These are phyloP conservation scores for Phoma sp. DNA, from an alignment of 2,329 filamentous ascomycete genomes.

Conservation along the genomic window DNA sequence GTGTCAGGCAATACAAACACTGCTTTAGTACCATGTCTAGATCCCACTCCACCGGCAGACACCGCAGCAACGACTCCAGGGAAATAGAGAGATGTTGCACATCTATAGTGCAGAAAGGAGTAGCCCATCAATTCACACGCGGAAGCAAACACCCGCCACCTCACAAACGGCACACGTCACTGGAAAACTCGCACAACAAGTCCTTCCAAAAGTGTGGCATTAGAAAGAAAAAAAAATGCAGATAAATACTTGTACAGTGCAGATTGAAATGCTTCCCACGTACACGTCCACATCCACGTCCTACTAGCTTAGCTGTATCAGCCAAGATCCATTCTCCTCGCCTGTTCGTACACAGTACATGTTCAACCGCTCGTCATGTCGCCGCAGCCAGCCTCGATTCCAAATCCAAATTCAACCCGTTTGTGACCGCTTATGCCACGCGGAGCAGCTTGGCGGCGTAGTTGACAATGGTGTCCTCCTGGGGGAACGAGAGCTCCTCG, in stretches of 20 bases:
- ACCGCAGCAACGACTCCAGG: too few relatives aligned
- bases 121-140: neutral
- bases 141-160: neutral
- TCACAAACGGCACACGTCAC: too few relatives aligned
- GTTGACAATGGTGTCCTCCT: constrained; percentile 83
- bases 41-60: too few relatives aligned
- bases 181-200: too few relatives aligned
- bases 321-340: neutral
- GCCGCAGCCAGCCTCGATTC: neutral
- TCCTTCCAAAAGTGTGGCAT: constrained; percentile 1
- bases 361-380: constrained; percentile 1
- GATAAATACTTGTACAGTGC: constrained; percentile 24
- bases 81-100: too few relatives aligned
- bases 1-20: too few relatives aligned
- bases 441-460: constrained; percentile 89
- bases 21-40: too few relatives aligned
- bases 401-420: neutral
- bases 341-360: constrained; percentile 20
- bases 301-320: constrained; percentile 1
- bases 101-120: too few relatives aligned
- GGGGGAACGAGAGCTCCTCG: constrained; percentile 95
- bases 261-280: constrained; percentile 17
- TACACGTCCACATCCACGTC: constrained; percentile 9
- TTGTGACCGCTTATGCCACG: constrained; percentile 55
- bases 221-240: constrained; percentile 14